Base-by-base conservation (phyloP, 495 filamentous ascomycete species). In the Lasiosphaeria hispida region DNA sequence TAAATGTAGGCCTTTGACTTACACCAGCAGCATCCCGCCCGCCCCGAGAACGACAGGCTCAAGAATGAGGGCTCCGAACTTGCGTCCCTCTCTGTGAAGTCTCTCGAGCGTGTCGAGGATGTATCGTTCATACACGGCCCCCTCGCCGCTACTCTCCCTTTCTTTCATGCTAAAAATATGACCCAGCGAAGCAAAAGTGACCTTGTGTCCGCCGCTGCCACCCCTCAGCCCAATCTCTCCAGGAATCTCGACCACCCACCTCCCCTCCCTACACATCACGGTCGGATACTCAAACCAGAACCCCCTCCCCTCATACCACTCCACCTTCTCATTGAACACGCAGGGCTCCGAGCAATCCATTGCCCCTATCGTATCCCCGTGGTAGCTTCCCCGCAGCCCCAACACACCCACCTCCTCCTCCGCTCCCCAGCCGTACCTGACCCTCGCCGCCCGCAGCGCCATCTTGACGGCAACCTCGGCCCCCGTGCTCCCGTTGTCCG, bases 381-480 rank as follows among this genome's bases (percentile, higher is more conserved):
- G 89, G 63, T 92, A 92, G 57, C 85, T 85, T 1, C 85, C 87
- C 64, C 87, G 87, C 17, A 92, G 70, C 8, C 89, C 89, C 3
- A 92, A 65, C 33, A 91, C 82, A 11, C 79, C 81, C 10, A 89
- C 73, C 42, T 79, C 69, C 19, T 65, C 54, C 30, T 71, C 74
- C 10, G 75, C 71, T 55, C 77, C 75, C 85, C 83, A 88, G 14
- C 79, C 82, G 63, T 90, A 90, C 23, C 88, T 74, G 49, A 77
- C 66, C 50, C 80, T 77, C 0, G 86, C 69, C 1, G 85, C 88
- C 13, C 84, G 77, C 11, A 91, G 71, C 3, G 80, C 89, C 89
- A 92, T 92, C 64, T 92, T 92, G 30, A 90, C 71, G 0, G 87
- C 89, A 3, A 91, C 89, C 65, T 92, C 89, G 70, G 85, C 86